Evolutionary conservation across 1,139 yeast species (phyloP).

Genomic region (Pichia sp.): DNA sequence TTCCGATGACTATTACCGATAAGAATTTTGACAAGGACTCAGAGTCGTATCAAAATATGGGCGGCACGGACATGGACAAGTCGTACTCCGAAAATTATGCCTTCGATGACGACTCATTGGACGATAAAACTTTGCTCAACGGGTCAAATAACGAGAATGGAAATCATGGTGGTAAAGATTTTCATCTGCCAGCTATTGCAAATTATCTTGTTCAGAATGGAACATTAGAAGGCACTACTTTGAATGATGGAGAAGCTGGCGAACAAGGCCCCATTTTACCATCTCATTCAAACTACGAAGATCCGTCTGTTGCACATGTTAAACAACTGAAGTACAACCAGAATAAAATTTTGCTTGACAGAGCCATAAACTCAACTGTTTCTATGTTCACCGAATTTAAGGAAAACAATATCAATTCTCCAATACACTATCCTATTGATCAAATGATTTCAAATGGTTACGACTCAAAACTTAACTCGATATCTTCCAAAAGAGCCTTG

Average conservation of each 20-base stretch:
- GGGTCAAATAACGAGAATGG: slow-evolving; percentile 7
- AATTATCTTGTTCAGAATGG: slow-evolving; percentile 20
- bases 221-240: slow-evolving; percentile 28
- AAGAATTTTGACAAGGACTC: not conserved
- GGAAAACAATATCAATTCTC: slow-evolving; percentile 53
- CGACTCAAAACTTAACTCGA: slow-evolving; percentile 40
- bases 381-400: slow-evolving; percentile 52
- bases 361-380: slow-evolving; percentile 56
- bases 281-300: slow-evolving; percentile 7
- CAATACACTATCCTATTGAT: slow-evolving; percentile 60
- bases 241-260: slow-evolving; percentile 23
- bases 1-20: not conserved
- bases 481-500: slow-evolving; percentile 47
- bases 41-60: not conserved
- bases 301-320: slow-evolving; percentile 38
- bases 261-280: not conserved
- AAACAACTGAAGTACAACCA: slow-evolving; percentile 70
- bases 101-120: slow-evolving; percentile 4
- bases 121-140: slow-evolving; percentile 15
- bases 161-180: not conserved
- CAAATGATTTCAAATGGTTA: slow-evolving; percentile 33
- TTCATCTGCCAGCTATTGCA: slow-evolving; percentile 17
- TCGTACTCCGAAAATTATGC: slow-evolving; percentile 15
- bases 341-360: slow-evolving; percentile 56
- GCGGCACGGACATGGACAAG: slow-evolving; percentile 4